Base-by-base conservation (phyloP, 2,329 filamentous ascomycete genomes). In the Phialocephala subalpina region DNA sequence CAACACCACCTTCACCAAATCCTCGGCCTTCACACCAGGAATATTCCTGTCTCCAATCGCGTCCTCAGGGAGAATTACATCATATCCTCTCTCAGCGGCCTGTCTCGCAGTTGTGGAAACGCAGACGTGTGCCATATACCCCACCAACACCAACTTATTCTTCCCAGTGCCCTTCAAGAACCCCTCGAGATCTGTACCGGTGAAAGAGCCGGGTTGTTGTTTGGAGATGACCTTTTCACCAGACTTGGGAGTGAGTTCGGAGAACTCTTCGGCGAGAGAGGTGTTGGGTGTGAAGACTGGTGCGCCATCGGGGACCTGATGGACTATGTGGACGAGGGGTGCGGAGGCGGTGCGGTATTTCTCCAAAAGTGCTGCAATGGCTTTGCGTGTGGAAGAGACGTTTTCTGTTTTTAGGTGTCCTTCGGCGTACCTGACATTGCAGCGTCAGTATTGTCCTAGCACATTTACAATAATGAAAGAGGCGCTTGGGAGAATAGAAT, bases 41-140 rank as follows among this genome's bases (percentile, higher is more conserved):
- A 92, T 72, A 74, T 91, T 83, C 9, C 90, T 77, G 75, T 91
- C 89, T 0, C 90, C 89, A 42, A 92, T 84, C 0, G 82, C 88
- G 74, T 91, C 90, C 70, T 84, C 80, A 0, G 83, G 85, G 25
- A 92, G 74, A 1, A 91, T 63, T 27, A 91, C 84, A 73, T 92
- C 88, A 73, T 87, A 91, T 0, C 88, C 90, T 38, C 82, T 79
- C 75, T 92, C 84, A 4, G 78, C 81, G 1, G 81, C 90, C 58
- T 88, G 83, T 53, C 89, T 80, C 0, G 89, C 86, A 0, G 90
- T 92, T 0, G 87, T 87, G 79, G 67, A 91, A 77, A 82, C 88
- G 85, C 80, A 83, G 0, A 92, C 85, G 75, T 92, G 89, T 1
- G 90, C 88, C 85, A 88, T 89, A 73, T 89, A 89, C 0, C 86